phyloP scores from a whole-genome alignment of 1,284 basidiomycete species.

The Leccinum griseonigrum region DNA sequence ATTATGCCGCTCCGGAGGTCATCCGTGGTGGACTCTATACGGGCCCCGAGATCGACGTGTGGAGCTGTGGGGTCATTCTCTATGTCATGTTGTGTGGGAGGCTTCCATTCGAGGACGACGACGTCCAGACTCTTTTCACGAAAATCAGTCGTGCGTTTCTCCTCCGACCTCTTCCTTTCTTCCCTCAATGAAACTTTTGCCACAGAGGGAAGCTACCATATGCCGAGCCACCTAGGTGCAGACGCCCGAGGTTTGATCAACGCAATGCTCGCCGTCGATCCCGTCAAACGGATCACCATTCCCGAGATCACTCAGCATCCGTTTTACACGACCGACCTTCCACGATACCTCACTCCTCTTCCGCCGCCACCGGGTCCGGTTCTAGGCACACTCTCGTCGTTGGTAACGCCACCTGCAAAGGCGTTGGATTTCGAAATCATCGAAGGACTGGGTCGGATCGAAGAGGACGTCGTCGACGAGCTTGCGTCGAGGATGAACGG shows the following conservation, averaged over 20 bases:
- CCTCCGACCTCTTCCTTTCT: constrained; percentile 17
- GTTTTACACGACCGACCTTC: constrained; percentile 86
- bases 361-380: constrained; percentile 79
- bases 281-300: constrained; percentile 89
- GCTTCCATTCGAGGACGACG: constrained; percentile 93
- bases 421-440: constrained; percentile 73
- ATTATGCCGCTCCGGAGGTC: constrained; percentile 96
- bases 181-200: not conserved
- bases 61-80: constrained; percentile 94
- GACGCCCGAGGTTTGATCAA: constrained; percentile 80
- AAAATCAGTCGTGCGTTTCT: constrained; percentile 88
- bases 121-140: constrained; percentile 87
- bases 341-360: constrained; percentile 82
- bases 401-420: constrained; percentile 59
- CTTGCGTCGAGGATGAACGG: constrained; percentile 74
- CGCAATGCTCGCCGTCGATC: constrained; percentile 89
- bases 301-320: constrained; percentile 87
- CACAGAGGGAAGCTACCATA: constrained; percentile 80
- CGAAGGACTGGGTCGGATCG: constrained; percentile 83
- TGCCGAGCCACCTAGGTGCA: constrained; percentile 74
- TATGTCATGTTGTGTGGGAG: constrained; percentile 94
- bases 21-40: constrained; percentile 91
- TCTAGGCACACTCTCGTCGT: constrained; percentile 65
- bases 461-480: constrained; percentile 87
- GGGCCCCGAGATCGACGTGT: constrained; percentile 96